Evolutionary conservation across 2,329 filamentous ascomycete species (phyloP), one percentile per base, ranked within the genome.

Genomic region (Monosporascus sp.): DNA sequence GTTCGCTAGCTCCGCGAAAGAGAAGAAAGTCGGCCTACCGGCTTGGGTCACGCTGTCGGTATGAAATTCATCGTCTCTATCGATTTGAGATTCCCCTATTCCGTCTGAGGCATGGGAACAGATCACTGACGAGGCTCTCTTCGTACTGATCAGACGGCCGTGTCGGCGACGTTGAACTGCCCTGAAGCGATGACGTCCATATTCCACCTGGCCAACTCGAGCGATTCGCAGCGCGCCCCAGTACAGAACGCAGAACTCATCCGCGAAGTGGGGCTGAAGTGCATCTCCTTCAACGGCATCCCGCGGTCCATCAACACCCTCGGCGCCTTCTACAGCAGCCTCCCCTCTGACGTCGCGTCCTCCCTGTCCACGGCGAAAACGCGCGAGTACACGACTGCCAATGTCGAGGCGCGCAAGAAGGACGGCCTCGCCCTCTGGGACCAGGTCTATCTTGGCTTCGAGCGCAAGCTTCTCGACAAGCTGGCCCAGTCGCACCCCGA

Each of bases 81-180:
- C 11, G 4, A 34, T 2, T 34, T 34, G 31, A 34, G 31, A 34
- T 14, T 34, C 31, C 31, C 31, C 11, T 14, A 14, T 34, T 14
- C 31, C 31, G 31, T 34, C 14, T 34, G 31, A 24, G 36, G 47
- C 50, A 52, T 55, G 41, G 6, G 19, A 14, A 43, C 17, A 14
- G 24, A 34, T 8, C 51, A n/a, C 26, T 38, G 4, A 19, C 24
- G 36, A 31, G 20, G 51, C 19, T 26, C 14, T 7, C 24, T 36
- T 50, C 11, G 41, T 51, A 17, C 19, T 27, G 20, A 2, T 27
- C 50, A 90, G 85, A 87, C 90, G 1, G 90, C 90, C 34, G 86
- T 90, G 19, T 91, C 89, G 2, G 89, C 93, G 74, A 94, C 90
- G 1, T 84, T 94, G 76, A 94, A 95, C 75, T 91, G 89, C 2